Conservation (phyloP, 2,329 filamentous ascomycete species). For the Botryotinia globosa region DNA sequence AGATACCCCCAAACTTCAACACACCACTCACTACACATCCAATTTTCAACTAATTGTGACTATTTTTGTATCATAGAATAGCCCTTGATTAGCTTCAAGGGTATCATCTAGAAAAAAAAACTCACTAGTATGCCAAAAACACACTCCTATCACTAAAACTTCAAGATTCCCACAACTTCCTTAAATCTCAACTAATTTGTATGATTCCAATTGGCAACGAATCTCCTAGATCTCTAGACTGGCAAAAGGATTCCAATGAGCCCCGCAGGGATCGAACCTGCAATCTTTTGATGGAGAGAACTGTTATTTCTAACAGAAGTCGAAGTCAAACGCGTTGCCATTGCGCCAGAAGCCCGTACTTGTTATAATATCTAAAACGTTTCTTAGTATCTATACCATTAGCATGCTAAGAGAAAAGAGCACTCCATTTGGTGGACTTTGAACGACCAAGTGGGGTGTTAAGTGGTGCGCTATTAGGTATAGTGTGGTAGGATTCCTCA, state of each 20-base stretch:
- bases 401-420: no score
- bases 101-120: background rate
- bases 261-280: constrained; percentile 11
- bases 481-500: background rate
- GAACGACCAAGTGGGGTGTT: background rate
- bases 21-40: background rate
- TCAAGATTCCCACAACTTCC: background rate
- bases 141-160: background rate
- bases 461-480: background rate
- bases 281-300: constrained; percentile 7
- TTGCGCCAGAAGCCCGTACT: constrained; percentile 10
- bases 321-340: constrained; percentile 19
- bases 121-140: background rate
- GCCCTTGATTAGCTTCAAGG: background rate
- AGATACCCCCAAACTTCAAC: background rate
- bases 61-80: background rate
- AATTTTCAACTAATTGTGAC: background rate
- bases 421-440: background rate
- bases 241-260: background rate
- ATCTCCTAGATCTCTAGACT: accelerated
- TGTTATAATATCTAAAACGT: accelerated
- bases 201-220: background rate
- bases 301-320: constrained; percentile 8
- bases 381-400: background rate
- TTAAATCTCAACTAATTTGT: background rate